Evolutionary conservation across 208 protist species (phyloP).

Genomic region (Crithidia thermophila): DNA sequence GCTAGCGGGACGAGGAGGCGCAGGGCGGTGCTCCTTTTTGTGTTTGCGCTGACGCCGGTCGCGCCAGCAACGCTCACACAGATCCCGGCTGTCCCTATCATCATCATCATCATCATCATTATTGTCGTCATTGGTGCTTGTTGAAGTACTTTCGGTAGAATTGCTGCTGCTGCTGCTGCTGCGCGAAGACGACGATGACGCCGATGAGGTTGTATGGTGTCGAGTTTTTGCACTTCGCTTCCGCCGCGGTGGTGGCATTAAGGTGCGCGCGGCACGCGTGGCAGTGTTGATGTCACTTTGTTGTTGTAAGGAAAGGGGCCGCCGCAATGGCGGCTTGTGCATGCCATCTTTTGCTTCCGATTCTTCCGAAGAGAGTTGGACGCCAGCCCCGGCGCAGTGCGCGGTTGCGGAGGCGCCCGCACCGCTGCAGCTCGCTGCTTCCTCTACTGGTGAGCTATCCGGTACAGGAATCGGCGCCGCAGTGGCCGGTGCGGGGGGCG

Average conservation of each 20-base stretch:
- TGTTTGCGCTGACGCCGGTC: background rate
- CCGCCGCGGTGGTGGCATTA: slow-evolving; percentile 11
- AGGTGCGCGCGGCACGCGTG: background rate
- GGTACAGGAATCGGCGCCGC: no score
- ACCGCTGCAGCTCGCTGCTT: background rate
- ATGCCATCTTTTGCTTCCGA: slow-evolving; percentile 20
- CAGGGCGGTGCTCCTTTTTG: background rate
- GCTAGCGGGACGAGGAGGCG: background rate
- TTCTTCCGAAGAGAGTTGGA: background rate
- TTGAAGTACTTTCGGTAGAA: no score
- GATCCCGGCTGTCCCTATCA: background rate
- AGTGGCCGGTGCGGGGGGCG: no score
- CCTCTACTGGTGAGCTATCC: no score
- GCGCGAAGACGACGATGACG: slow-evolving; percentile 4
- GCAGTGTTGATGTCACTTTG: background rate
- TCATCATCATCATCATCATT: no score
- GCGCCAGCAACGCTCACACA: background rate
- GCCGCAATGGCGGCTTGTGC: slow-evolving; percentile 23
- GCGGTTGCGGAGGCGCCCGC: background rate
- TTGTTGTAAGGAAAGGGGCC: slow-evolving; percentile 11
- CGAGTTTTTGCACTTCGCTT: background rate
- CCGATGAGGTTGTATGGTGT: background rate
- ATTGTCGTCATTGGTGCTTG: no score
- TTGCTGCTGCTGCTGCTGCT: background rate
- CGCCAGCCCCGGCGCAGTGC: background rate